Percentiles rank a stretch among this genome's conserved stretches.
Conservation (phyloP, 805 yeast species). For the Nakazawaea anatomiae region DNA sequence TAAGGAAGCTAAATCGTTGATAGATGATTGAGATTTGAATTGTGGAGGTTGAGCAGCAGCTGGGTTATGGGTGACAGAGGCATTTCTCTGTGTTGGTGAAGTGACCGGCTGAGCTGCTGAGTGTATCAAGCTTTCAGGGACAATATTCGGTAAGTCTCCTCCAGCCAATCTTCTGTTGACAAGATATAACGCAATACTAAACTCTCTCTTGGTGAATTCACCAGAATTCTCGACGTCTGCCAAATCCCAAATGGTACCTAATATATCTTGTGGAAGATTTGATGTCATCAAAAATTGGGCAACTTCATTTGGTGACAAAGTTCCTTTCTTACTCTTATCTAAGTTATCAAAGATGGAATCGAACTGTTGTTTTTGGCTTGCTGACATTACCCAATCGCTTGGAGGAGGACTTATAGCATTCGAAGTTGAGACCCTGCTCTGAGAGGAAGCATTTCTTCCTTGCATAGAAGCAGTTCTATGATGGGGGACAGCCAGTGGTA, state of each 20-base stretch:
- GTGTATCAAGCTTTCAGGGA: slow-evolving; percentile 58
- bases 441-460: slow-evolving; percentile 3
- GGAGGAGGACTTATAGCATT: slow-evolving; percentile 12
- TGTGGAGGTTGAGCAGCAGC: slow-evolving; percentile 11
- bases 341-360: slow-evolving; percentile 74
- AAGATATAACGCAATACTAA: slow-evolving; percentile 88
- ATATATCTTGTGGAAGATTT: slow-evolving; percentile 72
- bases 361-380: slow-evolving; percentile 69
- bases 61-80: slow-evolving; percentile 3
- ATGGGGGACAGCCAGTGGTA: not conserved
- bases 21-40: slow-evolving; percentile 38
- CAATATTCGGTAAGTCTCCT: slow-evolving; percentile 64
- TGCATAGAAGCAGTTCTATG: slow-evolving; percentile 6
- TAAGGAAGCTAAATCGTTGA: slow-evolving; percentile 61
- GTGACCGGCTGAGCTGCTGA: slow-evolving; percentile 19
- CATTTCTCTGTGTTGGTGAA: not conserved
- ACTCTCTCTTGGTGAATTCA: slow-evolving; percentile 71
- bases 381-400: slow-evolving; percentile 61
- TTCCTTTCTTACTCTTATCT: slow-evolving; percentile 60
- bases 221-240: slow-evolving; percentile 88
- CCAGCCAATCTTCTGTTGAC: slow-evolving; percentile 85
- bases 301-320: slow-evolving; percentile 69
- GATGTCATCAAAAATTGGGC: slow-evolving; percentile 89
- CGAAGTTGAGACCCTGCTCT: slow-evolving; percentile 8
- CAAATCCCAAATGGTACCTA: slow-evolving; percentile 92